A percentile compares a stretch with the other conserved stretches of the same genome.
These are phyloP conservation scores for Xylaria longipes DNA, from an alignment of 495 filamentous ascomycete species.

Conservation along the genomic window DNA sequence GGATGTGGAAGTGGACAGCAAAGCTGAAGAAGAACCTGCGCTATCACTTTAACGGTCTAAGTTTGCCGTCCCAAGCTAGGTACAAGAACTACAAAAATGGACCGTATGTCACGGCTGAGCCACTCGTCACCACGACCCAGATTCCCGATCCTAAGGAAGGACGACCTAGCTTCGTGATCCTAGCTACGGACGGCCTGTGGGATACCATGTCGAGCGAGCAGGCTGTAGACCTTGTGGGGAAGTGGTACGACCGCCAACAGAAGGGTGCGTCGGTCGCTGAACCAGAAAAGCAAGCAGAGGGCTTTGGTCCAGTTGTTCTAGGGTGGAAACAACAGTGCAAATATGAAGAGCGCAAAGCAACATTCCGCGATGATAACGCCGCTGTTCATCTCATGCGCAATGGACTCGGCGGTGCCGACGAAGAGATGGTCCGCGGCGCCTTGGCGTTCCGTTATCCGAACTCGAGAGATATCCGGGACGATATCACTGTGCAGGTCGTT, in stretches of 20 bases:
- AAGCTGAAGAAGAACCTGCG: slow-evolving; percentile 51
- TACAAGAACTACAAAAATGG: slow-evolving; percentile 54
- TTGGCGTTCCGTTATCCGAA: slow-evolving; percentile 57
- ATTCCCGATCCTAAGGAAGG: slow-evolving; percentile 46
- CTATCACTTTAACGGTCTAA: slow-evolving; percentile 55
- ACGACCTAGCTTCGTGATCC: slow-evolving; percentile 61
- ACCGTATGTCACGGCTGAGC: slow-evolving; percentile 71
- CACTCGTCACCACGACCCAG: slow-evolving; percentile 62
- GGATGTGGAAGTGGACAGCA: slow-evolving; percentile 66
- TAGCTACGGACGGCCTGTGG: slow-evolving; percentile 72
- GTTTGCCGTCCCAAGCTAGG: slow-evolving; percentile 44
- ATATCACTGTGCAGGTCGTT: slow-evolving; percentile 68
- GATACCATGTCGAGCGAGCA: slow-evolving; percentile 64
- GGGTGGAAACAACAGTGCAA: slow-evolving; percentile 34
- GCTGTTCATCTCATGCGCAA: slow-evolving; percentile 69
- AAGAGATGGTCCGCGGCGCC: slow-evolving; percentile 60
- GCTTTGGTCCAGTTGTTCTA: slow-evolving; percentile 31
- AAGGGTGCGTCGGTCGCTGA: slow-evolving; percentile 25
- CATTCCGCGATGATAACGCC: slow-evolving; percentile 64
- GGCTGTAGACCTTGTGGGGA: slow-evolving; percentile 62
- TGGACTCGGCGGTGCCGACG: slow-evolving; percentile 64
- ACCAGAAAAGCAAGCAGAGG: slow-evolving; percentile 20
- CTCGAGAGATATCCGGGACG: slow-evolving; percentile 59
- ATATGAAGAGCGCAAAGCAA: slow-evolving; percentile 34
- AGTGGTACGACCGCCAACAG: slow-evolving; percentile 56